Percentiles rank a stretch among this genome's conserved stretches.
Evolutionary conservation across 768 basidiomycete genomes (phyloP).

Genomic region (Phaeotremella skinneri): DNA sequence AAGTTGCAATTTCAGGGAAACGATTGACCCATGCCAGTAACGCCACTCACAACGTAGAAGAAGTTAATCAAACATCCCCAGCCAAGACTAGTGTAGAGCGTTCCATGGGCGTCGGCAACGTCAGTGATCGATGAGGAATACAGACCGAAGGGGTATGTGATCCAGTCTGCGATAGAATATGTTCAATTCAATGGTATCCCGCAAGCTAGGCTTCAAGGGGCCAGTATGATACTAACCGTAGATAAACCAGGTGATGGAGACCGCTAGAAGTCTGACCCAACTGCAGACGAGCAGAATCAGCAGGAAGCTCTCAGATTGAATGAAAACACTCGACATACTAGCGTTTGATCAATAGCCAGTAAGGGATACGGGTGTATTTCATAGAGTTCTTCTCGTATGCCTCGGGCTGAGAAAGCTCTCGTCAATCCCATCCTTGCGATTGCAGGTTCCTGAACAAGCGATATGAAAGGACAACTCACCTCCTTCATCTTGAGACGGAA

Average conservation of each 20-base stretch:
- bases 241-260: conserved; percentile 68
- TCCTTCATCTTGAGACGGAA: conserved; percentile 82
- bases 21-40: background rate
- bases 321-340: conserved; percentile 54
- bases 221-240: conserved; percentile 55
- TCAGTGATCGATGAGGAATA: conserved; percentile 69
- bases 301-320: background rate
- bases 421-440: conserved; percentile 10
- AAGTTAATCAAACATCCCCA: conserved; percentile 78
- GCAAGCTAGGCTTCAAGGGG: background rate
- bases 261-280: conserved; percentile 68
- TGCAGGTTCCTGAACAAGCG: background rate
- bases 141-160: conserved; percentile 61
- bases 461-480: conserved; percentile 6
- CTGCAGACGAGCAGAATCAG: conserved; percentile 3
- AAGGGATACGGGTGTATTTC: conserved; percentile 68
- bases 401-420: conserved; percentile 57
- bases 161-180: conserved; percentile 28
- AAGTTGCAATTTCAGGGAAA: background rate
- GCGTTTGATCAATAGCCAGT: conserved; percentile 68
- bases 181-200: background rate
- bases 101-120: conserved; percentile 61
- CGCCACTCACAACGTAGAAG: conserved; percentile 59
- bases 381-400: conserved; percentile 74
- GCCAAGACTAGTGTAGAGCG: conserved; percentile 67